Evolutionary conservation across 2,329 filamentous ascomycete species (phyloP).

Genomic region (Fusarium pseudocircinatum): DNA sequence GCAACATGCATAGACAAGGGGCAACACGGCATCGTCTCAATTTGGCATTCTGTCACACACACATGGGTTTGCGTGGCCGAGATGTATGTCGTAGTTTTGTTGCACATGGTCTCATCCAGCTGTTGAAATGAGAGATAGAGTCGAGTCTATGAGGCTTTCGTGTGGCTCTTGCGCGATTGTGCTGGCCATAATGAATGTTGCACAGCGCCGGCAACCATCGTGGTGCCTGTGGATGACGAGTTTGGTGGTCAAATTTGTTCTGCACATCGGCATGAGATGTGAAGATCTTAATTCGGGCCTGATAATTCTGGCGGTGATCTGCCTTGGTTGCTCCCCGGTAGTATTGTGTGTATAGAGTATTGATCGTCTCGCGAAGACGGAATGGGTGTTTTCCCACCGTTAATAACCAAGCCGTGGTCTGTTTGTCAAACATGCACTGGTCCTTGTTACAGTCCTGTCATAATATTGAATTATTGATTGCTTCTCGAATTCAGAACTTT

Average conservation of each 20-base stretch:
- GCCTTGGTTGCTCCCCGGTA: neutral
- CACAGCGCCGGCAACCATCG: constrained; percentile 13
- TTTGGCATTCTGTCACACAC: constrained; percentile 19
- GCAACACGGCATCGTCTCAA: constrained; percentile 21
- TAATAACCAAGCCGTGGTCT: neutral
- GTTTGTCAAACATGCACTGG: neutral
- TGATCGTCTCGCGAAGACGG: neutral
- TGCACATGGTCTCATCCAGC: constrained; percentile 1
- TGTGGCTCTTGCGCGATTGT: neutral
- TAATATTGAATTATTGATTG: neutral
- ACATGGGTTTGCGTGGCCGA: constrained; percentile 14
- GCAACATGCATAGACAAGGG: constrained; percentile 22
- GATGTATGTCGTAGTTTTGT: constrained; percentile 12
- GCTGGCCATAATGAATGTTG: constrained; percentile 8
- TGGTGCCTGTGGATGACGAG: neutral
- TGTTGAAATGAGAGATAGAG: neutral
- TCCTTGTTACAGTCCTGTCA: neutral
- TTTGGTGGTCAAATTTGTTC: constrained; percentile 20
- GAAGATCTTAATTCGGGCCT: constrained; percentile 29
- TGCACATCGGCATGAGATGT: constrained; percentile 11
- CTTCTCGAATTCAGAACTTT: too few relatives aligned
- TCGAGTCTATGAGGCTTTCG: constrained; percentile 16
- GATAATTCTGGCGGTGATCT: neutral
- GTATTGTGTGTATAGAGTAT: neutral
- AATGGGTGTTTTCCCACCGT: neutral